Evolutionary conservation across 2,329 filamentous ascomycete species (phyloP).

Genomic region (Stachybotrys echinatus): DNA sequence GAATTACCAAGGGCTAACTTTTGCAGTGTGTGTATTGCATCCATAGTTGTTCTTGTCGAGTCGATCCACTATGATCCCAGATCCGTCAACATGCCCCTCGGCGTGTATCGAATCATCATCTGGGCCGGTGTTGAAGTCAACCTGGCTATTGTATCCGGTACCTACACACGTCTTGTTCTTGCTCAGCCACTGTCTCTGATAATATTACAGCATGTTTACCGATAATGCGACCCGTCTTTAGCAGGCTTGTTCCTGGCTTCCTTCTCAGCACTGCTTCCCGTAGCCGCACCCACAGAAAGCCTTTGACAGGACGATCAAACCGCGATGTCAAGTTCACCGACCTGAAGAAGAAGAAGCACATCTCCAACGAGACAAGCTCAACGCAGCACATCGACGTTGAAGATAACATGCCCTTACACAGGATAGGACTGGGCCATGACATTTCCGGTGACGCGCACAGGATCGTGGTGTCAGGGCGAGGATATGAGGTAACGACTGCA

Average conservation of each 20-base stretch:
- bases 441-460: no score
- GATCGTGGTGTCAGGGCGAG: background rate
- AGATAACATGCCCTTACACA: background rate
- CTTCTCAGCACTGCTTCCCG: background rate
- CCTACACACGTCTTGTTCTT: no score
- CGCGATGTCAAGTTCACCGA: background rate
- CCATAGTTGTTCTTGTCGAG: background rate
- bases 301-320: background rate
- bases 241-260: background rate
- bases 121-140: constrained; percentile 1
- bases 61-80: background rate
- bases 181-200: no score
- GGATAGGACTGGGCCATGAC: background rate
- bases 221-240: background rate
- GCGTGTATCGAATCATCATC: background rate
- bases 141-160: background rate
- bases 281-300: background rate
- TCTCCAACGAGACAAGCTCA: background rate
- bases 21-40: background rate
- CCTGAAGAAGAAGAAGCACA: no score
- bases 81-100: background rate
- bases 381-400: background rate
- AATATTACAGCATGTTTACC: background rate
- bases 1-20: background rate
- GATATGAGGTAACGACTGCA: background rate